Base-by-base conservation (phyloP, 176 grass and related monocot species). In the Oryza glaberrima region DNA sequence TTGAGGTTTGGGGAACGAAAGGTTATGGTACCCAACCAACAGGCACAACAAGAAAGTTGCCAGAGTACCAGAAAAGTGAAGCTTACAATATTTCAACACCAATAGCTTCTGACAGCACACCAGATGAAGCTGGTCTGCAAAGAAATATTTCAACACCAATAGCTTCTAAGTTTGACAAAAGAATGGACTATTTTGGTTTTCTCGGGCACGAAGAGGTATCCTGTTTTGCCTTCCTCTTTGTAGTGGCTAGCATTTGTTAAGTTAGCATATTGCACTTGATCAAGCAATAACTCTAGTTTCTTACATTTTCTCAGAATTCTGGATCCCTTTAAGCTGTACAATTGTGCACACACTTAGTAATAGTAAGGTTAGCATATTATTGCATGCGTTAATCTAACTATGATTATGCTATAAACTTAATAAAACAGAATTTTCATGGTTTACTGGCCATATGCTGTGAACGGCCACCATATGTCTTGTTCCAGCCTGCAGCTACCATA, bases 171-270 rank as follows among this genome's bases (percentile, higher is more conserved):
- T 86, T 90, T 67, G 71, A 82, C 11, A 83, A 94, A 80, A 92
- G 81, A 74, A 90, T 82, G 75, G 93, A 94, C 70, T 95, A 94
- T 81, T 90, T 94, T 72, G 87, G 89, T 69, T 87, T 94, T 78
- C 78, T 98, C 77, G 68, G 89, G 58, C 89, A 82, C 79, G 93
- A 98, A 83, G 96, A 98, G 96, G 96, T 98, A 90, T 77, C 45
- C 80, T 11, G 25, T 81, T 13, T 86, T 69, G 8, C 65, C 32
- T 52, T 44, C 70, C 74, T 80, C 60, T 64, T 51, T 23, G 78
- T 28, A 63, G 26, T 13, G 20, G 34, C 54, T 23, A 36, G 69
- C 54, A 58, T 20, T 20, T 20, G 14, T 11, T 75, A 23, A 73
- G 67, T 14, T 73, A 65, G 36, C 72, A 17, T 65, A 77, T 43